Base-by-base conservation (phyloP, 2,329 filamentous ascomycete genomes). In the Penicillium vulpinum region DNA sequence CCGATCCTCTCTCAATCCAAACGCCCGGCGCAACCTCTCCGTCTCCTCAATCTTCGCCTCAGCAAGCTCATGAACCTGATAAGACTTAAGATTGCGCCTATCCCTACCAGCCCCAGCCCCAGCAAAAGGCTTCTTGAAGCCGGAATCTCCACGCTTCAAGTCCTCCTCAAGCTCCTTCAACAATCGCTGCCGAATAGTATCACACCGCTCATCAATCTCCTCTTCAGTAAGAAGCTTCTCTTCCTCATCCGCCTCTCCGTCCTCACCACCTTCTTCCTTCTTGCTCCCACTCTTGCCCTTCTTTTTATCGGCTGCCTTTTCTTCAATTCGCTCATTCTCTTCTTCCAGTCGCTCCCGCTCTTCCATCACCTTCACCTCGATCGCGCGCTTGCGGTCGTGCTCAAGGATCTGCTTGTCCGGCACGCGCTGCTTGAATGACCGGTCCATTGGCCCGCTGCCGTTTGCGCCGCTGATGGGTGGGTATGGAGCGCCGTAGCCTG, bases 41-140 rank as follows among this genome's bases (percentile, higher is more conserved):
- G 89, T 96, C 82, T 99, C 94, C 73, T 91, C 89, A 65, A 96
- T 93, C 83, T 99, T 99, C 58, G 93, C 94, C 69, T 94, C 90
- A 18, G 94, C 94, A 73, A 96, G 83, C 77, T 97, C 94, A 78
- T 99, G 94, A 21, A 97, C 92, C 77, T 97, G 91, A 76, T 97
- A 92, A 63, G 87, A 83, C 78, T 97, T 99, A 62, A 97, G 82
- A 10, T 85, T 83, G 69, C 57, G 77, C 70, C 72, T 62, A 59
- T 71, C 68, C 59, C 60, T 65, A 5, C 51, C 48, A 53, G 43
- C 41, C 57, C 18, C 41, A 54, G 24, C 67, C 2, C 11, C 41
- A 45, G 41, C 9, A 70, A 33, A 62, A 51, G 51, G 68, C 52
- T 58, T 71, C 75, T 43, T 66, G 54, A 41, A 62, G 2, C 44